phyloP scores from a whole-genome alignment of 306 rosid species.

The Gynostemma pentaphyllum region DNA sequence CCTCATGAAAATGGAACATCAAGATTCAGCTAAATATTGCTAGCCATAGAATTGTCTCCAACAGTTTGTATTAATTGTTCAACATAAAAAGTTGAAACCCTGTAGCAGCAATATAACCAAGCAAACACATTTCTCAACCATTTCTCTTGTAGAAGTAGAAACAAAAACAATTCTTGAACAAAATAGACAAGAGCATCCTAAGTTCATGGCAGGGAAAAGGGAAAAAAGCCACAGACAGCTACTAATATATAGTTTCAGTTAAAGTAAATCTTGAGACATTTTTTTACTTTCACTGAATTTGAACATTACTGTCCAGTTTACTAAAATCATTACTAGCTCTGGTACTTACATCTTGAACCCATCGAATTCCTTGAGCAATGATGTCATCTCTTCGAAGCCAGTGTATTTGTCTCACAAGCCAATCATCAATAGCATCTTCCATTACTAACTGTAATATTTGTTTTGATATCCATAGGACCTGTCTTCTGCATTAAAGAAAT shows the following conservation, averaged over 20 bases:
- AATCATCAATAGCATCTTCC: slow-evolving; percentile 98
- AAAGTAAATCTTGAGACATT: background rate
- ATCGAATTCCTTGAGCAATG: slow-evolving; percentile 71
- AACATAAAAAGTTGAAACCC: background rate
- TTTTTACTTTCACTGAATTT: background rate
- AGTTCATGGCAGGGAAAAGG: background rate
- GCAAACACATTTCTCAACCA: background rate
- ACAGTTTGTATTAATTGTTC: background rate
- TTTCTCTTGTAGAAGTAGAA: background rate
- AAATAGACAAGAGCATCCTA: background rate
- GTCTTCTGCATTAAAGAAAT: slow-evolving; percentile 55
- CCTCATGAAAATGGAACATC: background rate
- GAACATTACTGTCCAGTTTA: background rate
- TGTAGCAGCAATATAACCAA: background rate
- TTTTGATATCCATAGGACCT: slow-evolving; percentile 97
- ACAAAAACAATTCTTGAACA: background rate
- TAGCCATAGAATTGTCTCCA: background rate
- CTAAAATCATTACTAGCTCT: background rate
- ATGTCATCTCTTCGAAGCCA: slow-evolving; percentile 74
- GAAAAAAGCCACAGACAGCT: background rate
- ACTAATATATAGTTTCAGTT: background rate
- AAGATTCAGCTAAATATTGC: background rate
- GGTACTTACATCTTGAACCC: slow-evolving; percentile 90
- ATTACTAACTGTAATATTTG: slow-evolving; percentile 83
- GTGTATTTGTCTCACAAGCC: slow-evolving; percentile 75